phyloP scores from a whole-genome alignment of 352 stramenopile genomes.

The Peronospora belbahrii region DNA sequence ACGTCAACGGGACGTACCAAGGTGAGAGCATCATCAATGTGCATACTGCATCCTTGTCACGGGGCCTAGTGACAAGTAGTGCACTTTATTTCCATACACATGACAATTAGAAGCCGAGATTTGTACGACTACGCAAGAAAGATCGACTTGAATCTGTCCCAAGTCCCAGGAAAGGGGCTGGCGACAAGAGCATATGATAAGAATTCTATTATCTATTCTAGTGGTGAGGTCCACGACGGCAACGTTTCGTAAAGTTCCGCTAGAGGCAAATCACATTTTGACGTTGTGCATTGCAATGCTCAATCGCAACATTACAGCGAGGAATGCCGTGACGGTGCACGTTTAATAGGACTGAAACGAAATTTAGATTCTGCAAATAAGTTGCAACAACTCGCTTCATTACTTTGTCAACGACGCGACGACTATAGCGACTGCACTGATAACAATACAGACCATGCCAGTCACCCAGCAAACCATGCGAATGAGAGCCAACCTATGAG shows the following conservation, averaged over 20 bases:
- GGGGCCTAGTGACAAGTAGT: slow-evolving; percentile 46
- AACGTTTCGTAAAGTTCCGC: too few relatives aligned
- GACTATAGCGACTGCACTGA: slow-evolving; percentile 10
- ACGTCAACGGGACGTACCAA: not conserved
- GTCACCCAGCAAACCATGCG: slow-evolving; percentile 26
- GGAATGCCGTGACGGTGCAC: too few relatives aligned
- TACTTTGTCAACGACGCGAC: not conserved
- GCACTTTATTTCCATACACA: slow-evolving; percentile 55
- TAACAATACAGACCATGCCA: slow-evolving; percentile 22
- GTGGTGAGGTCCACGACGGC: too few relatives aligned
- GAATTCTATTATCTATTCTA: too few relatives aligned
- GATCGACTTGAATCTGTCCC: too few relatives aligned
- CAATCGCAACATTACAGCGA: too few relatives aligned
- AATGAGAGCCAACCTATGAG: slow-evolving; percentile 21
- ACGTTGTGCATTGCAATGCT: too few relatives aligned
- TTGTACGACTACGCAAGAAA: too few relatives aligned
- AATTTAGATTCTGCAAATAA: not conserved
- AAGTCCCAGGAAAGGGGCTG: too few relatives aligned
- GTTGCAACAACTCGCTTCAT: not conserved
- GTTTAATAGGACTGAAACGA: not conserved
- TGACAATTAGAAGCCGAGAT: too few relatives aligned
- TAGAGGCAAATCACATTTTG: too few relatives aligned
- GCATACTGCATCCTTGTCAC: slow-evolving; percentile 44
- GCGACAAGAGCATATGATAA: too few relatives aligned
- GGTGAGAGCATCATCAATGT: slow-evolving; percentile 41